Base-by-base conservation (phyloP, 192 early-diverging fungal genomes). In the Glomus cerebriforme region DNA sequence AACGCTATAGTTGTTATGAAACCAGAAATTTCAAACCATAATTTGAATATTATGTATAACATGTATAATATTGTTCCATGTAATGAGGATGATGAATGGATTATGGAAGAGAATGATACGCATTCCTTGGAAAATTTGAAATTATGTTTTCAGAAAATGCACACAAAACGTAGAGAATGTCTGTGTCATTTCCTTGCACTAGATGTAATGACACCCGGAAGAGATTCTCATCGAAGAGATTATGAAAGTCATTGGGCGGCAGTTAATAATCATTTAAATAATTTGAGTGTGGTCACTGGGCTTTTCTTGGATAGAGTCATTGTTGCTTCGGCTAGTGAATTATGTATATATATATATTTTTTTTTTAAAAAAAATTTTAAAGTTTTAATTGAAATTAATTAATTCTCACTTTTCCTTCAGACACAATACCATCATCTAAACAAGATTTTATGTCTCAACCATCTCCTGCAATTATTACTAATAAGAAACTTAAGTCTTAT, bases 151-250 rank as follows among this genome's bases (percentile, higher is more conserved):
- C 83, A 86, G 54, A 66, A 75, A 47, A 88, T 88, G 89, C 87
- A 90, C 79, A 43, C 75, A n/a, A 85, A 85, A 49, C 80, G 89
- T n/a, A 81, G 89, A n/a, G 86, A 90, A 68, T 88, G 83, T 76
- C 72, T 90, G 37, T 82, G 86, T 34, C 86, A 90, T 27, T 79
- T 90, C 9, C 43, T 90, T 37, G 84, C 82, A 66, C 34, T 85
- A 8, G 78, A 81, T 49, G 79, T 80, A 37, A 67, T 83, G 26
- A 85, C 75, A 32, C 37, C 75, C 1, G 75, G 75, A 45, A 63
- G 75, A 47, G 75, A 77, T 66, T 77, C 75, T 31, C 35, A 66
- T 43, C 60, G 75, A 49, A 45, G 79, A 74, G 84, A 85, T 68
- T 85, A 85, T 73, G 84, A 85, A 62, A 74, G 75, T 12, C 82